Evolutionary conservation across 2,329 filamentous ascomycete genomes (phyloP).

Genomic region (Stemphylium beticola): DNA sequence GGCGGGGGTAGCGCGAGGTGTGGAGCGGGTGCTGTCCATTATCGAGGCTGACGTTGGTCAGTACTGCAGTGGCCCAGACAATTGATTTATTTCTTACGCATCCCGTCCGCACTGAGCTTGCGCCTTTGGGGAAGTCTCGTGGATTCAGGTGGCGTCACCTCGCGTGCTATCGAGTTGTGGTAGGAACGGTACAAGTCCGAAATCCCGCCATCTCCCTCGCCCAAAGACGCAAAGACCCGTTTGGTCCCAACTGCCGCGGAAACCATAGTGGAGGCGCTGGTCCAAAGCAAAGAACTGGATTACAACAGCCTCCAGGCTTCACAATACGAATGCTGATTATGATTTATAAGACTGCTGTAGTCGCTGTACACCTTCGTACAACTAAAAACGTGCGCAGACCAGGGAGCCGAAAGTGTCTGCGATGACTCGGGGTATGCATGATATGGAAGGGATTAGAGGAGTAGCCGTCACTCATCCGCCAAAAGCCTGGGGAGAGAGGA

Average conservation of each 20-base stretch:
- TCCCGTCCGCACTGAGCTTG: conserved; percentile 14
- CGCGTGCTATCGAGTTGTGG: conserved; percentile 1
- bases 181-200: conserved; percentile 11
- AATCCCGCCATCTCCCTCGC: conserved; percentile 7
- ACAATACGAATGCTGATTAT: not conserved
- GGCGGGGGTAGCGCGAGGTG: conserved; percentile 36
- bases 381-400: conserved; percentile 1
- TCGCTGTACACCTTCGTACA: not conserved
- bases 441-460: not conserved
- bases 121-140: conserved; percentile 8
- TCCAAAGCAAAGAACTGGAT: not conserved
- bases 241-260: conserved; percentile 6
- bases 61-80: conserved; percentile 1
- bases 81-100: conserved; percentile 12
- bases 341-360: not conserved
- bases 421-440: conserved; percentile 7
- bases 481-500: conserved; percentile 9
- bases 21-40: conserved; percentile 36
- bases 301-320: not conserved
- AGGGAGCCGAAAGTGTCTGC: not conserved
- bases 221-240: conserved; percentile 13
- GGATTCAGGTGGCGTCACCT: conserved; percentile 2
- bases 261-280: conserved; percentile 2
- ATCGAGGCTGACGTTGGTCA: conserved; percentile 24
- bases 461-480: not conserved